phyloP scores from a whole-genome alignment of 2,329 filamentous ascomycete genomes.

The Fusarium sp. region DNA sequence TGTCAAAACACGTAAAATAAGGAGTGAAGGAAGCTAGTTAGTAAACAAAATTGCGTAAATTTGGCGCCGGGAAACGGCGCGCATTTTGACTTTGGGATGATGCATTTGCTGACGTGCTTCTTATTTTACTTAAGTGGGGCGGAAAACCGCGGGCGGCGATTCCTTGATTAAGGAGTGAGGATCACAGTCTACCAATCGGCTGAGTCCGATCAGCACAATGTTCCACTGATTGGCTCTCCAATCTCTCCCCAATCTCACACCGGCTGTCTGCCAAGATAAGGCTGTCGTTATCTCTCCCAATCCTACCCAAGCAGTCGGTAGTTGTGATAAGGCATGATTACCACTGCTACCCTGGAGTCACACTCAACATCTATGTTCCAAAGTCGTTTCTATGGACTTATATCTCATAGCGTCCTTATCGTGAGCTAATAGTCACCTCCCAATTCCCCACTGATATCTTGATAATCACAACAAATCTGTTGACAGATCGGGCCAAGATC shows the following conservation, averaged over 20 bases:
- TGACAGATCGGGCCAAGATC: background rate
- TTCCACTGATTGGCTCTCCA: background rate
- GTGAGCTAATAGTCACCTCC: background rate
- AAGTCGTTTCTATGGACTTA: background rate
- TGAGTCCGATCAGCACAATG: background rate
- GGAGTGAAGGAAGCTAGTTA: background rate
- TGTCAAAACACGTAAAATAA: background rate
- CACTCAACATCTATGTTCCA: accelerated
- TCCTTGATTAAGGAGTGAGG: background rate
- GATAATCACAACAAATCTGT: background rate
- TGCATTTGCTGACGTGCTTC: background rate
- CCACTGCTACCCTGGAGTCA: background rate
- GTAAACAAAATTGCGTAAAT: background rate
- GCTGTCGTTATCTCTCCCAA: background rate
- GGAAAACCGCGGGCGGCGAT: background rate
- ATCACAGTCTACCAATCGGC: slow-evolving; percentile 2
- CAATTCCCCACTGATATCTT: background rate
- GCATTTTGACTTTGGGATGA: background rate
- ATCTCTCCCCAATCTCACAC: slow-evolving; percentile 1
- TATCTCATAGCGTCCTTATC: background rate
- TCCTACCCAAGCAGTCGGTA: background rate
- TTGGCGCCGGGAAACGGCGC: background rate
- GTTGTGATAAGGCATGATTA: background rate
- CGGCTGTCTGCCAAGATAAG: background rate
- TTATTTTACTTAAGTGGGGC: slow-evolving; percentile 2